Conservation (phyloP, 345 rosid species). For the Garcia nutans region DNA sequence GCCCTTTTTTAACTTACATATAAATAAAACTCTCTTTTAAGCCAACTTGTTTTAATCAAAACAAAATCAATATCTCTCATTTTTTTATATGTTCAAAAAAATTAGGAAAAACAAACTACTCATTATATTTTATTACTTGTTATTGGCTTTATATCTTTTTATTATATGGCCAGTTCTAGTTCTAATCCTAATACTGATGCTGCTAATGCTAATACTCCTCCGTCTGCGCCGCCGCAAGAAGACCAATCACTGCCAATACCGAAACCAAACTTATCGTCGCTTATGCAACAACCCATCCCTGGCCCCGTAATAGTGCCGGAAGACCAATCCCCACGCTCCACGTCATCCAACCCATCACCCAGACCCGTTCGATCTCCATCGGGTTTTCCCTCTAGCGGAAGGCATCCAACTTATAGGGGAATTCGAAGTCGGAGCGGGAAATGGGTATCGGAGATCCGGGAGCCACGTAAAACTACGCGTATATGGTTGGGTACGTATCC, state of each 20-base stretch:
- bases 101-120: not conserved
- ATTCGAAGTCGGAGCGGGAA: conserved; percentile 67
- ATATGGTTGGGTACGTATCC: conserved; percentile 75
- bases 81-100: too few relatives aligned
- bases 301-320: conserved; percentile 9
- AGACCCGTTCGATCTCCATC: conserved; percentile 23
- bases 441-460: conserved; percentile 81
- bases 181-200: not conserved
- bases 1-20: not conserved
- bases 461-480: conserved; percentile 68
- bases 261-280: too few relatives aligned
- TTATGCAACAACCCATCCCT: not conserved
- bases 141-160: not conserved
- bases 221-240: not conserved
- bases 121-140: too few relatives aligned
- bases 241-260: not conserved
- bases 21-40: too few relatives aligned
- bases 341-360: conserved; percentile 19
- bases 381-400: conserved; percentile 26
- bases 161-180: conserved; percentile 27
- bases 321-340: conserved; percentile 16
- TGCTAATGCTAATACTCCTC: too few relatives aligned
- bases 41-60: not conserved
- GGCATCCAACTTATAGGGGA: conserved; percentile 50
- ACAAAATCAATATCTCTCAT: not conserved